Base-by-base conservation (phyloP, 441 rosid species). In the Gossypium armourianum region DNA sequence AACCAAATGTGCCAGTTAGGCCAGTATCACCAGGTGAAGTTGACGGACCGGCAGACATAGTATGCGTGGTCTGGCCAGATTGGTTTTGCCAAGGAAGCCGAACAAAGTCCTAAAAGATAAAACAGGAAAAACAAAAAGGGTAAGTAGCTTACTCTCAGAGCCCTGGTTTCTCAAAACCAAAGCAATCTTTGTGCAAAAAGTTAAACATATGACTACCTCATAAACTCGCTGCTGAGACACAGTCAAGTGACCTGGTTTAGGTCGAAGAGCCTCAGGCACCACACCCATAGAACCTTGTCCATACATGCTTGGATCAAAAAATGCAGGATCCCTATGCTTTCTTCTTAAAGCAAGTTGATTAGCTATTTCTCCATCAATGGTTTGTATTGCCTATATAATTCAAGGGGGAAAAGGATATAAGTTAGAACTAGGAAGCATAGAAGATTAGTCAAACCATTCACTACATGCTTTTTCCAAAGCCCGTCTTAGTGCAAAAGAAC, bases 41-140 rank as follows among this genome's bases (percentile, higher is more conserved):
- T 72, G 88, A 76, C 76, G 89, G 77, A 49, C 84, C 83, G 8
- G 84, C 71, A 56, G 91, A 80, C 72, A 83, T 24, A 45, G 85
- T 60, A 75, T 86, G 91, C 9, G 97, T 76, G 15, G 78, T 81
- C 76, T 86, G 96, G 78, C 78, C 79, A 57, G 98, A 86, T 72
- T 90, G 99, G 72, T 86, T 95, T 84, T 92, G 98, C 97, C 87
- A 91, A 60, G 98, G 99, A 82, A 91, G 91, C 73, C 93, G 88
- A 79, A 92, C 94, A 74, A 19, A 69, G 16, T 47, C 69, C 69
- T 45, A 47, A n/a, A 45, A 21, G 20, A 45, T 21, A 45, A 28
- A 6, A 40, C 56, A 67, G 17, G 17, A 16, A 32, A 32, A 43
- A n/a, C 15, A 62, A 36, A 5, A 63, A 13, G 17, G 43, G 55